Percentiles rank a stretch among this genome's conserved stretches.
Evolutionary conservation across 352 stramenopile genomes (phyloP).

Genomic region (Phytophthora pluvialis): DNA sequence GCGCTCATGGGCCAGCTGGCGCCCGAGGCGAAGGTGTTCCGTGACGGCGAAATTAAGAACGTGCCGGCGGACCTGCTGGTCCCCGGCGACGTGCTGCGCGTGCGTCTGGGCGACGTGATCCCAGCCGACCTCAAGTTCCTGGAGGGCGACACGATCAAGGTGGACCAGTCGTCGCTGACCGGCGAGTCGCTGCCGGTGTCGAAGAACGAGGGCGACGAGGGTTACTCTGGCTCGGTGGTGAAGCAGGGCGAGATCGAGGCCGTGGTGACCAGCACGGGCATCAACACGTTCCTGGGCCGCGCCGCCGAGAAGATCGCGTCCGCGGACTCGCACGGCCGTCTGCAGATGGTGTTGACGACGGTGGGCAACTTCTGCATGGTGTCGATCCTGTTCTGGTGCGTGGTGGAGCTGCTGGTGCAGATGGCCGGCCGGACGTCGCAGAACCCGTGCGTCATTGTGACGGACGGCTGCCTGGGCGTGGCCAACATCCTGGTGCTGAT

Average conservation of each 20-base stretch:
- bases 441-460: constrained; percentile 88
- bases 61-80: constrained; percentile 70
- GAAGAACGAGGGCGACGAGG: constrained; percentile 77
- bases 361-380: constrained; percentile 93
- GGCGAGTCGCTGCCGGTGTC: constrained; percentile 94
- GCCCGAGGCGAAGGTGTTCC: constrained; percentile 85
- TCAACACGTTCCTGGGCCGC: constrained; percentile 92
- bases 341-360: constrained; percentile 93
- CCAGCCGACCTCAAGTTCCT: constrained; percentile 92
- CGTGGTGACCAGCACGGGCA: constrained; percentile 88
- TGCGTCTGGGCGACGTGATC: constrained; percentile 91
- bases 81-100: constrained; percentile 74
- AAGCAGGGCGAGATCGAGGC: constrained; percentile 92
- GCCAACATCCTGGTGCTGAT: constrained; percentile 90
- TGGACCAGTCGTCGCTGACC: constrained; percentile 93
- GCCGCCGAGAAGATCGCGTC: constrained; percentile 82
- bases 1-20: constrained; percentile 90
- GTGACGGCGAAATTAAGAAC: constrained; percentile 81
- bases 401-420: constrained; percentile 88
- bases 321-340: constrained; percentile 77
- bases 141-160: constrained; percentile 81
- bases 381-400: constrained; percentile 87
- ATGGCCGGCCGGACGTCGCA: constrained; percentile 70
- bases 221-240: constrained; percentile 86
- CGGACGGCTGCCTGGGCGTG: constrained; percentile 68